Evolutionary conservation across 768 basidiomycete genomes (phyloP).

Genomic region (Phanerochaete carnosa): DNA sequence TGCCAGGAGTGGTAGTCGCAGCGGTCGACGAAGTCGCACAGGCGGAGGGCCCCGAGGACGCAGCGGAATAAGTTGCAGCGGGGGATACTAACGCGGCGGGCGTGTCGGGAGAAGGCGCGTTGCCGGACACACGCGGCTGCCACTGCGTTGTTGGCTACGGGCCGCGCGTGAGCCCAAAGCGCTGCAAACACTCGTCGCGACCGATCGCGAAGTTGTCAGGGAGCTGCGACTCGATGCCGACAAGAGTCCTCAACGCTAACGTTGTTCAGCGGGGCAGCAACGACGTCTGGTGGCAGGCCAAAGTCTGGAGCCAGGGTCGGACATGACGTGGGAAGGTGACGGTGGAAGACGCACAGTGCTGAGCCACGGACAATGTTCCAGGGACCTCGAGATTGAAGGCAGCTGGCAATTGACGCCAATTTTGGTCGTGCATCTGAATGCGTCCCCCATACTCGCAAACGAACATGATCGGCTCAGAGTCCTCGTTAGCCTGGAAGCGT

Average conservation of each 20-base stretch:
- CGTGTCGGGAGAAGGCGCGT: constrained; percentile 19
- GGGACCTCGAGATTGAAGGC: constrained; percentile 28
- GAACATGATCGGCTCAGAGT: constrained; percentile 26
- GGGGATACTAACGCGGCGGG: not conserved
- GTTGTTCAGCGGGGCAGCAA: constrained; percentile 26
- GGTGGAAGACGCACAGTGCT: constrained; percentile 21
- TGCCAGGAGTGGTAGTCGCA: not conserved
- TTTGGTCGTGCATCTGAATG: not conserved
- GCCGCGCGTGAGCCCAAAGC: constrained; percentile 22
- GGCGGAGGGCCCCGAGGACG: not conserved
- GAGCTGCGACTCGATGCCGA: constrained; percentile 23
- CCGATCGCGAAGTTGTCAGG: constrained; percentile 30
- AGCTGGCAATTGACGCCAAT: constrained; percentile 6
- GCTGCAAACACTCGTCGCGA: constrained; percentile 23
- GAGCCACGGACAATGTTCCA: constrained; percentile 21
- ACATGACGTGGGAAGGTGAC: not conserved
- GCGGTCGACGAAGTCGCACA: constrained; percentile 3
- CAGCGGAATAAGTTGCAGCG: not conserved
- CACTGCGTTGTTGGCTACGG: constrained; percentile 25
- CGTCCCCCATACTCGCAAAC: constrained; percentile 11
- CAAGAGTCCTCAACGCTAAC: constrained; percentile 27
- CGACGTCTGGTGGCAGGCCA: constrained; percentile 27
- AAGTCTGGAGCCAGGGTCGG: constrained; percentile 14
- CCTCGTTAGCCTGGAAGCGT: constrained; percentile 27
- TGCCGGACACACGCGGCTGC: constrained; percentile 24